Conservation (phyloP, 2,329 filamentous ascomycete species). For the Ophiobolus disseminans region DNA sequence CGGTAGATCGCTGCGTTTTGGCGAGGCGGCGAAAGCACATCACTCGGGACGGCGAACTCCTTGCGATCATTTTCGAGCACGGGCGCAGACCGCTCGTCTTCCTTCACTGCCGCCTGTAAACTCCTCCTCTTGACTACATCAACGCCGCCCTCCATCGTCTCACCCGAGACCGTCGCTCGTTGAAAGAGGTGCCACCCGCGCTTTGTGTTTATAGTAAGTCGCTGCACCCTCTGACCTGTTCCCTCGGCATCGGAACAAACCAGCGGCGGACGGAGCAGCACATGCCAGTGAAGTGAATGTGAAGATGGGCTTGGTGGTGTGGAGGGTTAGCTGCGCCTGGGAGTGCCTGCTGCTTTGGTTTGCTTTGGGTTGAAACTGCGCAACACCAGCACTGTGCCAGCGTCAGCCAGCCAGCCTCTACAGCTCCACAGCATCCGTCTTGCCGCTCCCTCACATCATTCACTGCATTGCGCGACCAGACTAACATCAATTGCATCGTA, state of each 20-base stretch:
- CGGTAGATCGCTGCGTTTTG: conserved; percentile 1
- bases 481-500: conserved; percentile 1
- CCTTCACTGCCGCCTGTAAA: neutral
- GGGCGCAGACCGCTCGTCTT: conserved; percentile 4
- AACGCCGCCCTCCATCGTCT: conserved; percentile 5
- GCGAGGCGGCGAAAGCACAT: conserved; percentile 9
- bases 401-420: neutral
- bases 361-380: neutral
- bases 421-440: neutral
- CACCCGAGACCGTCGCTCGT: conserved; percentile 15
- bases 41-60: conserved; percentile 20
- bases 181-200: conserved; percentile 9
- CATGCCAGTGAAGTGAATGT: neutral
- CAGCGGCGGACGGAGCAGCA: neutral
- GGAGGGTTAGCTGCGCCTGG: neutral
- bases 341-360: neutral
- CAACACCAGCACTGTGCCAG: neutral
- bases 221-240: conserved; percentile 9
- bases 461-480: neutral
- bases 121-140: neutral
- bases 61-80: conserved; percentile 12
- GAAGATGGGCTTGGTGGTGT: neutral
- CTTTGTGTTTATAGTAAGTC: conserved; percentile 25
- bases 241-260: conserved; percentile 12
- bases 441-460: neutral